Conservation (phyloP, 176 grass and related monocot species). For the Pharus latifolius region DNA sequence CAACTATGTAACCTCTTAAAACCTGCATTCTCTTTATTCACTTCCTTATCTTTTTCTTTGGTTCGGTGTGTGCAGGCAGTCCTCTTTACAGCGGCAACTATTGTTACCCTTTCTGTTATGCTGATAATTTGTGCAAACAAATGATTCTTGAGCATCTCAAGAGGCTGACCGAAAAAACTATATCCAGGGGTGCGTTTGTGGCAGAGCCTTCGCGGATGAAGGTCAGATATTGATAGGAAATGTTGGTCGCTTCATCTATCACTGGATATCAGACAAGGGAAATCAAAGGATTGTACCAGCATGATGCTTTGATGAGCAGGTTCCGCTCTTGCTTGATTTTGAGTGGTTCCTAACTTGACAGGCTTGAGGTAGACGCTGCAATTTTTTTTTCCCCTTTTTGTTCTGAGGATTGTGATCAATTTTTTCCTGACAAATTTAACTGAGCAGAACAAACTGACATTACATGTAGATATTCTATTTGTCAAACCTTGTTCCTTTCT, state of each 20-base stretch:
- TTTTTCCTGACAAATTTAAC: background rate
- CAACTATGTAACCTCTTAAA: background rate
- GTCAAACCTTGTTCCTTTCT: too few species aligned
- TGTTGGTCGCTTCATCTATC: conserved; percentile 13
- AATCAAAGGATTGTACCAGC: conserved; percentile 5
- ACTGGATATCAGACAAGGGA: background rate
- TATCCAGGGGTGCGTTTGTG: background rate
- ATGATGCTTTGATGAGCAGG: background rate
- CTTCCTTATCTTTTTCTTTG: background rate
- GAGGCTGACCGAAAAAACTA: background rate
- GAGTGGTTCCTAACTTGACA: background rate
- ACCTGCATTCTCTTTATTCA: background rate
- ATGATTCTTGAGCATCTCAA: conserved; percentile 21
- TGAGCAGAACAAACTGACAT: background rate
- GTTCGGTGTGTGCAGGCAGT: conserved; percentile 30
- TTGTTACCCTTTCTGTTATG: conserved; percentile 40
- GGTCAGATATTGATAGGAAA: conserved; percentile 7
- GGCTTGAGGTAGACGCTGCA: background rate
- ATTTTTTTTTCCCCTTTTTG: background rate
- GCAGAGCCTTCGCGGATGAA: background rate
- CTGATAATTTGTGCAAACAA: conserved; percentile 31
- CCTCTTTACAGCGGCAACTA: conserved; percentile 38
- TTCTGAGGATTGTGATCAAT: background rate
- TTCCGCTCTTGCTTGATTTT: background rate
- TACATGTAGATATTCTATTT: too few species aligned